Evolutionary conservation across 768 basidiomycete genomes (phyloP).

Genomic region (Cystobasidium onofrii): DNA sequence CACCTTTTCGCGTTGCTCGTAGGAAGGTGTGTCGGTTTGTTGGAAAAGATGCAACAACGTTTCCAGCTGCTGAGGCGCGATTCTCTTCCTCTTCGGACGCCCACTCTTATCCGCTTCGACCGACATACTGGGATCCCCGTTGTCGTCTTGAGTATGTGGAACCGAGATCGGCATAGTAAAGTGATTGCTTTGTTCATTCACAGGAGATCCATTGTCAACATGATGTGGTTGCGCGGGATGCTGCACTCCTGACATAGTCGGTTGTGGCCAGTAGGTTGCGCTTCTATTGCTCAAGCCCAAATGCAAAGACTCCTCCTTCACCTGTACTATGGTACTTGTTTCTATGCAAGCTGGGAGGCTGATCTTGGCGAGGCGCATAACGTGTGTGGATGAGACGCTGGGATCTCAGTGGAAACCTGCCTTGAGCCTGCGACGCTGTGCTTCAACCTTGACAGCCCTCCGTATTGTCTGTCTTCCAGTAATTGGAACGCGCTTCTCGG

Average conservation of each 20-base stretch:
- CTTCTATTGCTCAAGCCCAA: neutral
- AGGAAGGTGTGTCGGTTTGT: constrained; percentile 23
- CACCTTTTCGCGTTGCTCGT: constrained; percentile 9
- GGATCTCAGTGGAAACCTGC: too few species aligned
- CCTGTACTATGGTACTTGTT: neutral
- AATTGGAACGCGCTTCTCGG: too few species aligned
- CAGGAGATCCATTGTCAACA: neutral
- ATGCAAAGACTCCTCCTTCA: neutral
- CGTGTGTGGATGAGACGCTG: neutral
- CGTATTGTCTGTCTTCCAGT: too few species aligned
- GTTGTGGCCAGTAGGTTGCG: neutral
- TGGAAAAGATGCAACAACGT: constrained; percentile 1
- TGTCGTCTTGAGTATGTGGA: neutral
- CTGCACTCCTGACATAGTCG: neutral
- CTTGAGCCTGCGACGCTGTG: too few species aligned
- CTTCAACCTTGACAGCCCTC: too few species aligned
- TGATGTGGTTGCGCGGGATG: neutral
- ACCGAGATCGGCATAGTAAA: neutral
- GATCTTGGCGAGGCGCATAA: neutral
- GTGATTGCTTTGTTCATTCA: neutral
- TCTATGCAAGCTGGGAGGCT: neutral
- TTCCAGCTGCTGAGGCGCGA: constrained; percentile 12
- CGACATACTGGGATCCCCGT: neutral
- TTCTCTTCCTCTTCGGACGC: constrained; percentile 35
- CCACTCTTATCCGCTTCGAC: neutral